Percentiles rank a stretch among this genome's conserved stretches.
Conservation (phyloP, 2,329 filamentous ascomycete species). For the Dothideomycetes sp. region DNA sequence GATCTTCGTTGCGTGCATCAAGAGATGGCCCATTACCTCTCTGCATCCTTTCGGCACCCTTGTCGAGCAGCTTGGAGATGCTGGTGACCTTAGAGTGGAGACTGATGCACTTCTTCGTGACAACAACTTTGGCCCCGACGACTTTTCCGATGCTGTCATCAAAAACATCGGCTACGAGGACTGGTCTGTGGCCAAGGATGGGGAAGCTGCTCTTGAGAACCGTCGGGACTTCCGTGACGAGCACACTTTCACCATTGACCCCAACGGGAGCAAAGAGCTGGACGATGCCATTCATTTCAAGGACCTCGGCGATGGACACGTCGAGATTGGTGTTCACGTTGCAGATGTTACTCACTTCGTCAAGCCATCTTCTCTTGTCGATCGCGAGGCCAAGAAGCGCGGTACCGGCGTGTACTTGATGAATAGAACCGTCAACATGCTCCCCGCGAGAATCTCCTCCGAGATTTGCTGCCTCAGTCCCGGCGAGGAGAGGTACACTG, state of each 20-base stretch:
- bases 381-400: conserved; percentile 95
- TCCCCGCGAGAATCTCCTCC: conserved; percentile 73
- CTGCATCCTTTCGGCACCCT: conserved; percentile 96
- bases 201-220: conserved; percentile 58
- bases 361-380: conserved; percentile 88
- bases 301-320: conserved; percentile 66
- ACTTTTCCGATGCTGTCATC: conserved; percentile 92
- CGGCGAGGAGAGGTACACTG: conserved; percentile 78
- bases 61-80: conserved; percentile 90
- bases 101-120: conserved; percentile 93
- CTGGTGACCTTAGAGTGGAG: conserved; percentile 95
- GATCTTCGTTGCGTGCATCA: conserved; percentile 98
- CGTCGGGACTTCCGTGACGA: conserved; percentile 87
- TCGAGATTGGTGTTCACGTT: conserved; percentile 92
- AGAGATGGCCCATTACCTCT: conserved; percentile 99
- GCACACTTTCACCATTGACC: conserved; percentile 83
- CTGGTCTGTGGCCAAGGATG: conserved; percentile 78
- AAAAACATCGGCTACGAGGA: conserved; percentile 87
- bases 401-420: conserved; percentile 92
- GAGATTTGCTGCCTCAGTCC: conserved; percentile 83
- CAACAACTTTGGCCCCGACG: conserved; percentile 97
- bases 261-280: conserved; percentile 76
- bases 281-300: conserved; percentile 92
- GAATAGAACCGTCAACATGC: conserved; percentile 77
- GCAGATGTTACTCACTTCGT: conserved; percentile 94